These are phyloP conservation scores for Vinca minor DNA, from an alignment of 257 asterid species.

Conservation along the genomic window DNA sequence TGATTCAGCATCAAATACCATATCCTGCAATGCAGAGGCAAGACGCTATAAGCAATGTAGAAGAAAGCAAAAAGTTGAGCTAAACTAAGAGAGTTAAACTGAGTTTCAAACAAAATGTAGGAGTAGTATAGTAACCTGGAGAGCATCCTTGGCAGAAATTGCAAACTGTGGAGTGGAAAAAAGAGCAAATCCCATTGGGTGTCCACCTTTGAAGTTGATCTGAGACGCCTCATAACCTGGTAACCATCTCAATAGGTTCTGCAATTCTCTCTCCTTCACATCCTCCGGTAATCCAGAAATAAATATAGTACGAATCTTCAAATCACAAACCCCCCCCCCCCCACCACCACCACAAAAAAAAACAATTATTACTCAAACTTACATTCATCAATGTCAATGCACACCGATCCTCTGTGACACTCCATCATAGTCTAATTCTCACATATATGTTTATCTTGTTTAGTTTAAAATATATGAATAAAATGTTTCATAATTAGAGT, in stretches of 20 bases:
- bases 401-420: no score
- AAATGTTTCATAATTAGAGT: no score
- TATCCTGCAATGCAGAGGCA: constrained; percentile 38
- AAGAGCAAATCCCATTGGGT: constrained; percentile 95
- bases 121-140: constrained; percentile 48
- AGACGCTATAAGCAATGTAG: not conserved
- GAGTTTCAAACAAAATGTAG: not conserved
- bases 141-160: constrained; percentile 87
- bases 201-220: constrained; percentile 92
- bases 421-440: no score
- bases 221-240: constrained; percentile 99
- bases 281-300: constrained; percentile 95
- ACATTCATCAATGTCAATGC: no score
- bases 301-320: constrained; percentile 74
- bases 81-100: not conserved
- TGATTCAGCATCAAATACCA: constrained; percentile 81
- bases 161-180: constrained; percentile 75
- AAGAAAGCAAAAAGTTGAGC: not conserved
- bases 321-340: no score
- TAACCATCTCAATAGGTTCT: constrained; percentile 86
- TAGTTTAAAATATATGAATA: no score
- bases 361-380: not conserved
- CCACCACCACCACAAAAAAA: constrained; percentile 1
- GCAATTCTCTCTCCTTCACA: constrained; percentile 95
- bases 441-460: no score